Conservation (phyloP, 2,329 filamentous ascomycete genomes). For the Pseudogymnoascus sp. region DNA sequence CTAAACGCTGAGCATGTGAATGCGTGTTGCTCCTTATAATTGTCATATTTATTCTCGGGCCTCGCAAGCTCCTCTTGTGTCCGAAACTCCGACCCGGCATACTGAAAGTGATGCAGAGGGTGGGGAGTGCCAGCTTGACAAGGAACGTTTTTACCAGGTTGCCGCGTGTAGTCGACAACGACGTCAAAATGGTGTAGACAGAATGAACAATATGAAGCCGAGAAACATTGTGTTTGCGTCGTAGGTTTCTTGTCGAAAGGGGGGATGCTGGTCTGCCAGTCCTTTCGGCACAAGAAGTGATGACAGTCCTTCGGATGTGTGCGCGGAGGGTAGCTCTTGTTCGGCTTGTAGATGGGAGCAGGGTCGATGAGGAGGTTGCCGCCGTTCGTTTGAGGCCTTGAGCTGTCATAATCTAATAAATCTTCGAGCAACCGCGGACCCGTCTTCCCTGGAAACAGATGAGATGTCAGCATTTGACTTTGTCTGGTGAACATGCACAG, state of each 20-base stretch:
- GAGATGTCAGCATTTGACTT: constrained; percentile 8
- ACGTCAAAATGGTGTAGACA: constrained; percentile 59
- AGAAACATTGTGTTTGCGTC: constrained; percentile 40
- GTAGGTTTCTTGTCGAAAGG: constrained; percentile 33
- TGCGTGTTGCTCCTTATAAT: constrained; percentile 34
- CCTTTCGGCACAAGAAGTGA: constrained; percentile 53
- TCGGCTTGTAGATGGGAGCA: constrained; percentile 42
- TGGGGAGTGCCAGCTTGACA: constrained; percentile 36
- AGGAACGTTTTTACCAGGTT: constrained; percentile 25
- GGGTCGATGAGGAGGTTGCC: constrained; percentile 48
- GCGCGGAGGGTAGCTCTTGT: constrained; percentile 20
- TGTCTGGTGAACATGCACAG: neutral
- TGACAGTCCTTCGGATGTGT: constrained; percentile 41
- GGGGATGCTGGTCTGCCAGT: constrained; percentile 43
- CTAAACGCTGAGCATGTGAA: constrained; percentile 54
- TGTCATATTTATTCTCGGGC: constrained; percentile 23
- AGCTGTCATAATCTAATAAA: constrained; percentile 35
- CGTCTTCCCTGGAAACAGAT: constrained; percentile 38
- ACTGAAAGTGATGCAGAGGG: constrained; percentile 56
- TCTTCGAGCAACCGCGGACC: constrained; percentile 42
- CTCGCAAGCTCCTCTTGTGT: constrained; percentile 25
- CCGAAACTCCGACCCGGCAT: constrained; percentile 32
- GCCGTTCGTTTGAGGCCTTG: constrained; percentile 31
- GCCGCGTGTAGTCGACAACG: constrained; percentile 43
- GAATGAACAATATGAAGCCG: constrained; percentile 53